Evolutionary conservation across 2,329 filamentous ascomycete genomes (phyloP).

Genomic region (Cordyceps farinosa): DNA sequence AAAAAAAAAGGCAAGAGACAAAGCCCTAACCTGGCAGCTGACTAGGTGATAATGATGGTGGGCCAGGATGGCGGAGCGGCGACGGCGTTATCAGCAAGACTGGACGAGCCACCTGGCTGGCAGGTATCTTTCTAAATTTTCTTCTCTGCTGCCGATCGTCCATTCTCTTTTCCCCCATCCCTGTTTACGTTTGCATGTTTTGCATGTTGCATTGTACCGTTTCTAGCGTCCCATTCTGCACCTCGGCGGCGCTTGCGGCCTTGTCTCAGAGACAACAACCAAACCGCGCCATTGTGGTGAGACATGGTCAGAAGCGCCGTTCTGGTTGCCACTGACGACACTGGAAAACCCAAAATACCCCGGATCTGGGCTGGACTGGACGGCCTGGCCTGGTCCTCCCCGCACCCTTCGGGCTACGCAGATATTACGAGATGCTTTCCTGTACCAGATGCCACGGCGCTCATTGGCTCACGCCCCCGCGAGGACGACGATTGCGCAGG

Average conservation of each 20-base stretch:
- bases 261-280: neutral
- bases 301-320: neutral
- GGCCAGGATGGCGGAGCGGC: slow-evolving; percentile 5
- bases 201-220: neutral
- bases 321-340: slow-evolving; percentile 8
- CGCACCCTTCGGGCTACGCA: neutral
- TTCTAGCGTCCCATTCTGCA: neutral
- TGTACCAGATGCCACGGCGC: neutral
- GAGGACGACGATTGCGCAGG: neutral
- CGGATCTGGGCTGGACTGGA: slow-evolving; percentile 6
- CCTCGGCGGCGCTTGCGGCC: slow-evolving; percentile 4
- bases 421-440: neutral
- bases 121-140: neutral
- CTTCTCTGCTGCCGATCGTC: neutral
- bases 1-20: neutral
- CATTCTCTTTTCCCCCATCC: neutral
- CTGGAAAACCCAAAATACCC: neutral
- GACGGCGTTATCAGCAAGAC: slow-evolving; percentile 11
- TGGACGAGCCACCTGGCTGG: neutral
- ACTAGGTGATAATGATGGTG: slow-evolving; percentile 9
- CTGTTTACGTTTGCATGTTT: slow-evolving; percentile 3
- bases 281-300: neutral
- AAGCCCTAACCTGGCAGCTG: slow-evolving; percentile 9
- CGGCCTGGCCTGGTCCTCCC: neutral
- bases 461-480: neutral